phyloP scores from a whole-genome alignment of 208 protist species.

The Wallacemonas sp. region DNA sequence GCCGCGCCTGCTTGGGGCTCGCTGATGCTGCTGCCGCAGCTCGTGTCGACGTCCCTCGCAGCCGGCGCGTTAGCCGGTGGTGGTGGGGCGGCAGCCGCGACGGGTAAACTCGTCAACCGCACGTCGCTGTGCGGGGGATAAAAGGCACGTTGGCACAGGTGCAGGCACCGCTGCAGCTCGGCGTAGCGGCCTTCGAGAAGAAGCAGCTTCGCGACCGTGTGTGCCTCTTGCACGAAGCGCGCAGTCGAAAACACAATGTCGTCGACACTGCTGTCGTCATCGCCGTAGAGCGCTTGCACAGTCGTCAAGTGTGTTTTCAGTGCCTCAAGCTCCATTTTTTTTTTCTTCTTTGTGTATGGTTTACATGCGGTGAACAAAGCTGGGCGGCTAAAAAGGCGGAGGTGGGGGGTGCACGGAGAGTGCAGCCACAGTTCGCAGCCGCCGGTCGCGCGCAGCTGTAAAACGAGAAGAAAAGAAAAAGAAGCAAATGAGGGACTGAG shows the following conservation, averaged over 20 bases:
- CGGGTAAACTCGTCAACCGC: neutral
- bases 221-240: constrained; percentile 49
- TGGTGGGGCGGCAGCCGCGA: neutral
- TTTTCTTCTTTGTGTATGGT: too few species aligned
- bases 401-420: neutral
- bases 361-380: neutral
- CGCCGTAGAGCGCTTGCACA: constrained; percentile 43
- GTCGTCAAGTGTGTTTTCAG: constrained; percentile 38
- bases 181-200: constrained; percentile 62
- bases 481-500: neutral
- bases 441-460: too few species aligned
- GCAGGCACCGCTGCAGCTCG: constrained; percentile 70
- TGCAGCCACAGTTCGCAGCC: too few species aligned
- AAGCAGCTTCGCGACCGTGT: constrained; percentile 49
- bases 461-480: too few species aligned
- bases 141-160: constrained; percentile 45
- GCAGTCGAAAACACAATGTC: constrained; percentile 71
- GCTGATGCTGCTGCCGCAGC: neutral
- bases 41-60: neutral
- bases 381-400: neutral
- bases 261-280: constrained; percentile 65
- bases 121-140: constrained; percentile 1
- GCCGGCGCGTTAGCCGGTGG: neutral
- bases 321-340: constrained; percentile 69
- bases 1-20: neutral